Evolutionary conservation across 805 yeast genomes (phyloP).

Genomic region (Metschnikowia bowlesiae): DNA sequence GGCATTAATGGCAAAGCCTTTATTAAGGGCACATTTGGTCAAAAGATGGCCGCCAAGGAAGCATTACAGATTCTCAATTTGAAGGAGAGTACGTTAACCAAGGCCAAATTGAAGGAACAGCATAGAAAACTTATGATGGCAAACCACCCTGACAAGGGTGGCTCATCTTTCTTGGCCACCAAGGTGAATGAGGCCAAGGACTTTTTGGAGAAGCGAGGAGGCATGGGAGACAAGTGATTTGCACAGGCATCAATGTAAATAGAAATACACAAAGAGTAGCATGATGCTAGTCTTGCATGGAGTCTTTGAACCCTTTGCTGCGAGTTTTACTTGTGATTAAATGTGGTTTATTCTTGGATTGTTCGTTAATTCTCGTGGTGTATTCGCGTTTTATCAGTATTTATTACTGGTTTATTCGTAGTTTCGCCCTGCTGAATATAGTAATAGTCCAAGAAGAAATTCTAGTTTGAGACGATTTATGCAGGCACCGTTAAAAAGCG

Average conservation of each 20-base stretch:
- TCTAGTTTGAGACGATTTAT: no score
- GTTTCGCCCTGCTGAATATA: no score
- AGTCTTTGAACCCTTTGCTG: no score
- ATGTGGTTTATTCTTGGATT: no score
- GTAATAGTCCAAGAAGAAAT: no score
- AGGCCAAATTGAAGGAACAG: constrained; percentile 65
- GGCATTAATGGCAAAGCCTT: constrained; percentile 64
- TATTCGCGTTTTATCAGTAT: no score
- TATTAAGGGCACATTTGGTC: constrained; percentile 83
- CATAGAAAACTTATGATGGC: constrained; percentile 82
- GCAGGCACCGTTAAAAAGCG: no score
- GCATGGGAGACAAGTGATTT: constrained; percentile 35
- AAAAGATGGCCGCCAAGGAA: constrained; percentile 86
- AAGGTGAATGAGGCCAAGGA: constrained; percentile 92
- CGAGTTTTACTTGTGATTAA: no score
- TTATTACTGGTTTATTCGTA: no score
- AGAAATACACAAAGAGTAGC: constrained; percentile 1
- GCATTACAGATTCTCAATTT: constrained; percentile 81
- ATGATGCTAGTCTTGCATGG: background rate
- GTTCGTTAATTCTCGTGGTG: no score
- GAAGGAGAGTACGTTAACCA: constrained; percentile 58
- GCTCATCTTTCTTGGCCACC: constrained; percentile 82
- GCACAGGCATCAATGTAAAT: background rate
- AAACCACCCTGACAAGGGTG: constrained; percentile 94
- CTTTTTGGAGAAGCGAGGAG: constrained; percentile 67